Conservation (phyloP, 1,284 basidiomycete genomes). For the Ganoderma lingzhi region DNA sequence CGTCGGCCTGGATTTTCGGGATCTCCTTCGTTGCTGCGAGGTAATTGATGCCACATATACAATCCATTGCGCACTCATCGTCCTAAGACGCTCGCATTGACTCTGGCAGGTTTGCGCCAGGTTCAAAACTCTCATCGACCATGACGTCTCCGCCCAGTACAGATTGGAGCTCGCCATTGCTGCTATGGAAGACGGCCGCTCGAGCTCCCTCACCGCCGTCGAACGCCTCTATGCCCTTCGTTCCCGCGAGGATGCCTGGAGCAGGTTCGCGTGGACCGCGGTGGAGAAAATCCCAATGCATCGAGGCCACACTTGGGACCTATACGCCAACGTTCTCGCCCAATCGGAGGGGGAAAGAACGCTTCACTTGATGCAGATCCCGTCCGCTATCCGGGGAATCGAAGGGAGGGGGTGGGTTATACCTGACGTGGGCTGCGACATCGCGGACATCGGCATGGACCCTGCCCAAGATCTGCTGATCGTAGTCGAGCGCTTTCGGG, state of each 20-base stretch:
- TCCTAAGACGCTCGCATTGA: neutral
- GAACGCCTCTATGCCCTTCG: conserved; percentile 53
- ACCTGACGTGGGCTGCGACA: conserved; percentile 44
- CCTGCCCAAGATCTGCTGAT: conserved; percentile 42
- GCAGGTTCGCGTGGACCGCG: conserved; percentile 48
- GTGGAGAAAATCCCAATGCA: conserved; percentile 48
- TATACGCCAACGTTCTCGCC: conserved; percentile 66
- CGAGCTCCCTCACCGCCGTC: conserved; percentile 37
- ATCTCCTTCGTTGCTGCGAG: conserved; percentile 49
- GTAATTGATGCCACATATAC: conserved; percentile 33
- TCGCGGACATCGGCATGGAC: conserved; percentile 71
- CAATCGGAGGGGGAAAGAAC: conserved; percentile 45
- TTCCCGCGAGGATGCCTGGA: conserved; percentile 57
- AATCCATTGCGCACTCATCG: neutral
- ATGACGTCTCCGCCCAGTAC: conserved; percentile 54
- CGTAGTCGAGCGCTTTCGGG: too few species aligned
- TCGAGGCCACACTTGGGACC: conserved; percentile 52
- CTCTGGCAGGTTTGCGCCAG: conserved; percentile 52
- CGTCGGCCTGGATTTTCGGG: conserved; percentile 39
- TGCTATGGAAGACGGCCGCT: conserved; percentile 55
- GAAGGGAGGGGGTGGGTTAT: conserved; percentile 57
- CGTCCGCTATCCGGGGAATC: conserved; percentile 48
- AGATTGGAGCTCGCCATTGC: conserved; percentile 58
- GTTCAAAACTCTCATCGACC: conserved; percentile 48
- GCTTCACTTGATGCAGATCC: conserved; percentile 46